Percentiles rank a stretch among this genome's conserved stretches.
These are phyloP conservation scores for Trichoderma sp. DNA, from an alignment of 2,329 filamentous ascomycete genomes.

Conservation along the genomic window DNA sequence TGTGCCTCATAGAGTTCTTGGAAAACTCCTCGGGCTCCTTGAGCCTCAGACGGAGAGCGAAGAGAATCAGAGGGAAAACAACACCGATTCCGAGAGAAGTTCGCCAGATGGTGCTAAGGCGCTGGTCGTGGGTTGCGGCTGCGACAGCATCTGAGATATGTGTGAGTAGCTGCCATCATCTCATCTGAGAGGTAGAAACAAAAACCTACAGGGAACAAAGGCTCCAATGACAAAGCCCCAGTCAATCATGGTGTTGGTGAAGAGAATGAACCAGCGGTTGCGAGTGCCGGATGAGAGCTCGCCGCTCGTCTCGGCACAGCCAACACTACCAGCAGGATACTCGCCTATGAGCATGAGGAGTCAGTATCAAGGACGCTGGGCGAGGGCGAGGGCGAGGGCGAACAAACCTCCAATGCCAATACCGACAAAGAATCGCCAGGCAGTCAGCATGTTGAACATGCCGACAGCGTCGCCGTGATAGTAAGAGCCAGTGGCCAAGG, in stretches of 20 bases:
- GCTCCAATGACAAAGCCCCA: conserved; percentile 77
- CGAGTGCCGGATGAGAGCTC: conserved; percentile 76
- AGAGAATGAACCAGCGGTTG: conserved; percentile 90
- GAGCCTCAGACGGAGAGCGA: conserved; percentile 69
- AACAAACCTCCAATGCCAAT: conserved; percentile 71
- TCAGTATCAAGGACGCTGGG: background rate
- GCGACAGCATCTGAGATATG: conserved; percentile 48
- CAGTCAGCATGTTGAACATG: conserved; percentile 72
- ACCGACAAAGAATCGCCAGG: conserved; percentile 79
- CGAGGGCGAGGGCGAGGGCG: too few species aligned
- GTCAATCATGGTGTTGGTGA: conserved; percentile 87
- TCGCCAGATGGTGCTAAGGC: conserved; percentile 77
- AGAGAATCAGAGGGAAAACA: conserved; percentile 70
- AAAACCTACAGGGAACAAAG: conserved; percentile 61
- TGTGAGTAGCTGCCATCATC: background rate
- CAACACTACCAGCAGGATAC: conserved; percentile 81
- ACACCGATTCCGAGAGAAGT: conserved; percentile 75
- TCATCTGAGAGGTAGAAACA: background rate
- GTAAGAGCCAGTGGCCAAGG: conserved; percentile 74
- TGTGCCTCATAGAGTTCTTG: conserved; percentile 63
- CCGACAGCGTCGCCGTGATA: conserved; percentile 65
- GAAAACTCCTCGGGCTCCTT: conserved; percentile 78
- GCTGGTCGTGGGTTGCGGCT: conserved; percentile 55
- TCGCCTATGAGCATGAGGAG: conserved; percentile 47
- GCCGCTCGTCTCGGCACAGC: conserved; percentile 77